Conservation (phyloP, 116 monocot genomes). For the Iris pallida region DNA sequence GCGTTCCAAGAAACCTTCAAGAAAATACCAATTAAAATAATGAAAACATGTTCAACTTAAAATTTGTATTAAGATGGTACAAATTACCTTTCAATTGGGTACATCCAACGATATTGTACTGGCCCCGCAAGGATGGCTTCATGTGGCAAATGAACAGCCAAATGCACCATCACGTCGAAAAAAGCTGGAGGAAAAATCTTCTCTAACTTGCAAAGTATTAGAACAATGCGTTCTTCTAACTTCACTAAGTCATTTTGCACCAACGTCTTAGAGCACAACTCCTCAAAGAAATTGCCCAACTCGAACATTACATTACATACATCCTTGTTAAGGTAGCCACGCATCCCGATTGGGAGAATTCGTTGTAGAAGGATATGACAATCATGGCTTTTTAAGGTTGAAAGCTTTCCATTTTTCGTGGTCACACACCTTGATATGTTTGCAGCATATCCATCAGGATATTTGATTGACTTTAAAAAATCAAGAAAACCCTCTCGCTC, state of each 20-base stretch:
- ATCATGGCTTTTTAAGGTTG: constrained; percentile 1
- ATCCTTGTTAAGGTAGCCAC: neutral
- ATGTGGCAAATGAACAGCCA: constrained; percentile 8
- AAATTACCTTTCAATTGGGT: constrained; percentile 11
- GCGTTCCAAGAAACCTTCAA: neutral
- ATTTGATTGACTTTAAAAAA: neutral
- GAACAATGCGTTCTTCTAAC: neutral
- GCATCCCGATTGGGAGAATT: neutral
- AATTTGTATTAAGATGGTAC: neutral
- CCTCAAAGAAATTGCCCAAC: neutral
- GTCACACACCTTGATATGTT: constrained; percentile 9
- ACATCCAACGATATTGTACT: constrained; percentile 19
- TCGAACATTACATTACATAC: neutral
- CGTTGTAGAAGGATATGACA: constrained; percentile 8
- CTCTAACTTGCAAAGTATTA: constrained; percentile 4
- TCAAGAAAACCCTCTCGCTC: neutral
- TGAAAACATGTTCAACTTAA: too few relatives aligned
- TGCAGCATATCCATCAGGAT: constrained; percentile 3
- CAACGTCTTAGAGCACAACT: constrained; percentile 4
- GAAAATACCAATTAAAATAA: neutral
- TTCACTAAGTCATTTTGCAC: neutral
- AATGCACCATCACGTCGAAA: constrained; percentile 17
- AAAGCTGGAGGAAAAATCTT: constrained; percentile 2
- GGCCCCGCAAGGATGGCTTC: constrained; percentile 5
- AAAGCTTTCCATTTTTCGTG: neutral